Base-by-base conservation (phyloP, 257 asterid genomes). In the Voacanga thouarsii region DNA sequence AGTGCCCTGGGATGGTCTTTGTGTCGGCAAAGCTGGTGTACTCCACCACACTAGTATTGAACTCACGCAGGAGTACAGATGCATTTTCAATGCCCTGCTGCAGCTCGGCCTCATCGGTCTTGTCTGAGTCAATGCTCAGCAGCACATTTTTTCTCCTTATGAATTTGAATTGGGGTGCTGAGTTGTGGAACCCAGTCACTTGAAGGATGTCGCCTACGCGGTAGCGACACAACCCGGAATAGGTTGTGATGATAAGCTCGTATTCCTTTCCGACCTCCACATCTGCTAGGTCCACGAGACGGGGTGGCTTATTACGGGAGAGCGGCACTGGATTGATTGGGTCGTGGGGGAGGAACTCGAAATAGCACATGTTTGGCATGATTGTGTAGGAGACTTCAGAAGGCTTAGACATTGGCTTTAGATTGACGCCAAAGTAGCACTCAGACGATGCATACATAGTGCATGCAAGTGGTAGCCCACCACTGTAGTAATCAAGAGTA, bases 321-420 rank as follows among this genome's bases (percentile, higher is more conserved):
- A 79, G 33, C 24, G 41, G 47, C 0, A 70, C 82, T 11, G 85
- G 88, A 23, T 81, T 80, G 64, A 23, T 71, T 14, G 83, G 80
- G 67, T 86, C 91, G 55, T 89, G 96, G 0, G 89, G 94, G 72
- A 93, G 82, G 82, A 93, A 92, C 84, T 93, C 98, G 72, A 93
- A 93, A 76, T 92, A 93, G 15, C 95, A 96, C 98, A 90, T 92
- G 84, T 93, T 92, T 0, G 98, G 97, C 97, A 93, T 92, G 85
- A 93, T 89, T 55, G 96, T 89, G 88, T 92, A 93, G 23, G 93
- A 84, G 0, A 86, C 92, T 43, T 92, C 88, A 0, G 86, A 80
- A 0, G 98, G 98, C 43, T 84, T 79, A 0, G 82, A 78, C 96
- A 90, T 84, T 26, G 98, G 97, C 49, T 86, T 88, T 19, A 93